Conservation (phyloP, 148 eudicot genomes). For the Euryodendron excelsum region DNA sequence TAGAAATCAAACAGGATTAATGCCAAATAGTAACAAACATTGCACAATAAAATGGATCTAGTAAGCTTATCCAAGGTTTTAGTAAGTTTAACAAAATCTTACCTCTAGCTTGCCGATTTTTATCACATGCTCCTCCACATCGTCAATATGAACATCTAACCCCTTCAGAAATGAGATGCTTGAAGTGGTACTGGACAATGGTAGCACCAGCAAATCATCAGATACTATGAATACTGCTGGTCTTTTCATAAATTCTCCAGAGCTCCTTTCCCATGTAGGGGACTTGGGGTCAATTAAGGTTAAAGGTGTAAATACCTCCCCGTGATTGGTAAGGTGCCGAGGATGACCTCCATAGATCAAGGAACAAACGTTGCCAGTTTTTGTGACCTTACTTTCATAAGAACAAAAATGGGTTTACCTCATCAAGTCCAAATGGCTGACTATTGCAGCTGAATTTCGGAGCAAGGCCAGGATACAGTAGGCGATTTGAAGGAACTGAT, state of each 20-base stretch:
- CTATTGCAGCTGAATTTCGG: background rate
- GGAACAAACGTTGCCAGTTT: no score
- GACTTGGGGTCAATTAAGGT: background rate
- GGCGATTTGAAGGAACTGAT: background rate
- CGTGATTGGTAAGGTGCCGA: no score
- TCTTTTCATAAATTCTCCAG: conserved; percentile 2
- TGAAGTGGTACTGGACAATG: background rate
- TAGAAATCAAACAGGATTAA: no score
- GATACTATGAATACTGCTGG: conserved; percentile 10
- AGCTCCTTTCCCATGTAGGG: background rate
- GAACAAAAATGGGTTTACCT: background rate
- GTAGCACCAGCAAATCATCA: background rate
- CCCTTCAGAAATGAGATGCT: conserved; percentile 7
- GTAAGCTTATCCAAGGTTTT: no score
- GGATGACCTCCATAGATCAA: no score
- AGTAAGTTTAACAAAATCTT: background rate
- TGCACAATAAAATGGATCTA: no score
- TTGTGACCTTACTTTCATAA: fast-evolving
- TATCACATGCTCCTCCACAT: conserved; percentile 13
- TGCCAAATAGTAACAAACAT: no score
- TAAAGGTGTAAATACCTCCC: background rate
- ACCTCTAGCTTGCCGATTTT: conserved; percentile 15
- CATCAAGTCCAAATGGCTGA: background rate
- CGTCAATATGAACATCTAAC: conserved; percentile 5
- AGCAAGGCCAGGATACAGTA: background rate